Conservation (phyloP, 352 stramenopile genomes). For the Hyaloperonospora arabidopsidis region DNA sequence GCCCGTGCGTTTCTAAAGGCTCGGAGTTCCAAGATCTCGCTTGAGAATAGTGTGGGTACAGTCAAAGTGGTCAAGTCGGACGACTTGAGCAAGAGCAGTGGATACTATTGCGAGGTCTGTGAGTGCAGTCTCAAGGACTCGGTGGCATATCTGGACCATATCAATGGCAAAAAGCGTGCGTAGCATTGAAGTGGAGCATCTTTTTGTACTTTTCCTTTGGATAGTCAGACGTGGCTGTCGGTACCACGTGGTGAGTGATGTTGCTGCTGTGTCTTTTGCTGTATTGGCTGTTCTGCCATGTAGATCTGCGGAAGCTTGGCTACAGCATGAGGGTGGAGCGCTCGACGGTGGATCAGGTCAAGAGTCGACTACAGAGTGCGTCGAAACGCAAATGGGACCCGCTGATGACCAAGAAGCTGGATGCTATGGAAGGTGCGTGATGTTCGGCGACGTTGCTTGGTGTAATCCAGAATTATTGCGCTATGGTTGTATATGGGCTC, state of each 20-base stretch:
- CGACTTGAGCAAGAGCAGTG: slow-evolving; percentile 66
- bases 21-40: slow-evolving; percentile 59
- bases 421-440: slow-evolving; percentile 60
- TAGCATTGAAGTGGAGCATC: slow-evolving; percentile 1
- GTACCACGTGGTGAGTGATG: too few species aligned
- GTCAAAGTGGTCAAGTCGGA: slow-evolving; percentile 83
- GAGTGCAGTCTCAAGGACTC: slow-evolving; percentile 89
- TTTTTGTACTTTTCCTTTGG: not conserved
- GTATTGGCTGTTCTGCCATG: slow-evolving; percentile 1
- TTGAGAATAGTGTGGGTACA: slow-evolving; percentile 81
- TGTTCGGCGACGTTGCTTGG: too few species aligned
- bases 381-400: slow-evolving; percentile 82
- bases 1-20: slow-evolving; percentile 74
- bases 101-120: slow-evolving; percentile 91
- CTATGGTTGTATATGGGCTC: not conserved
- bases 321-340: slow-evolving; percentile 90
- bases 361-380: slow-evolving; percentile 73
- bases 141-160: slow-evolving; percentile 90
- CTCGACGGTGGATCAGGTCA: slow-evolving; percentile 80
- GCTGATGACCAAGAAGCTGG: slow-evolving; percentile 72
- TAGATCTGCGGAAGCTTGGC: slow-evolving; percentile 85
- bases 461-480: too few species aligned
- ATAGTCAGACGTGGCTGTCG: not conserved
- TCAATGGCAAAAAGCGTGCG: slow-evolving; percentile 92
- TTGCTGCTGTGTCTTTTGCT: not conserved